A percentile compares a stretch with the other conserved stretches of the same genome.
phyloP scores from a whole-genome alignment of 1,139 yeast genomes.

The Yarrowia galli region DNA sequence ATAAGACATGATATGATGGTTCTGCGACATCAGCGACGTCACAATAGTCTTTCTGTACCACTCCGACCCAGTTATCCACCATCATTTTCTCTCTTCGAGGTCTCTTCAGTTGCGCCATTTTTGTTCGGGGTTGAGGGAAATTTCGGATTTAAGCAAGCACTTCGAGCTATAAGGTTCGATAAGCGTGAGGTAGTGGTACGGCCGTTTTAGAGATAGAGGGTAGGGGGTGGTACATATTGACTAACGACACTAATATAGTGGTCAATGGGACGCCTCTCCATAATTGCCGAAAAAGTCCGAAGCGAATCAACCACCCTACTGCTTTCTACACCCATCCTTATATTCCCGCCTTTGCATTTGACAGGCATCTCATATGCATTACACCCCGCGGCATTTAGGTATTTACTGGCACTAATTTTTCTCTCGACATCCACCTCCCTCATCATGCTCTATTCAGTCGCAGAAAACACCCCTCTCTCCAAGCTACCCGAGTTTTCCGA shows the following conservation, averaged over 20 bases:
- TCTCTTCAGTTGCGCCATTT: not conserved
- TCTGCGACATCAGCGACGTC: not conserved
- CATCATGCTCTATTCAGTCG: slow-evolving; percentile 20
- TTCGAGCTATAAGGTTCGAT: slow-evolving; percentile 2
- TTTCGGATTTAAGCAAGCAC: slow-evolving; percentile 9
- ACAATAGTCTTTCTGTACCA: not conserved
- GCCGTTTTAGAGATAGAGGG: not conserved
- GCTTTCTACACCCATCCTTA: too few species aligned
- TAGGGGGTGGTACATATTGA: too few species aligned
- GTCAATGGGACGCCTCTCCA: too few species aligned
- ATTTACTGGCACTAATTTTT: slow-evolving; percentile 7
- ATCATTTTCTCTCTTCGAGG: too few species aligned
- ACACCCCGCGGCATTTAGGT: slow-evolving; percentile 36
- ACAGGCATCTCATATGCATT: slow-evolving; percentile 23
- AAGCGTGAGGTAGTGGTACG: not conserved
- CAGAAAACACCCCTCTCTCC: slow-evolving; percentile 20
- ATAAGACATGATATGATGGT: not conserved
- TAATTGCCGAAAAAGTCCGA: not conserved
- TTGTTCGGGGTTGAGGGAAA: slow-evolving; percentile 15
- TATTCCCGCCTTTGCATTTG: not conserved
- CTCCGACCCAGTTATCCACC: not conserved
- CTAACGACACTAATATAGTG: too few species aligned
- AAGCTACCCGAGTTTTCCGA: slow-evolving; percentile 26
- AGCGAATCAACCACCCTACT: not conserved
- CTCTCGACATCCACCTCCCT: not conserved